Evolutionary conservation across 345 rosid species (phyloP).

Genomic region (Lepidium didymum): DNA sequence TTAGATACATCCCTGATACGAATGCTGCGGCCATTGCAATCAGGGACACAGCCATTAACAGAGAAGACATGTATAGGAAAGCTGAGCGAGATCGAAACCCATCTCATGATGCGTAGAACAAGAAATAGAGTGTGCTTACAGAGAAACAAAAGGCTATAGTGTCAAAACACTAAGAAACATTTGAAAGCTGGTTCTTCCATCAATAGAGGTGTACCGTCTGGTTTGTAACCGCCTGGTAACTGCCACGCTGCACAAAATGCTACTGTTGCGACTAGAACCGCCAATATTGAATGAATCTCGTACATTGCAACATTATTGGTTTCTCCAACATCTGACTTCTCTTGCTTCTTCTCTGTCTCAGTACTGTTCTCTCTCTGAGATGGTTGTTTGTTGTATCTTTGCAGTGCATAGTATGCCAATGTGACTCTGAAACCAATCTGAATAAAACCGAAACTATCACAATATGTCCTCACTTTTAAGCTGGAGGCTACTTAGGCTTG

Average conservation of each 20-base stretch:
- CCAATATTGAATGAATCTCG: conserved; percentile 15
- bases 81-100: not conserved
- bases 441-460: not conserved
- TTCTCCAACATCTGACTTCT: not conserved
- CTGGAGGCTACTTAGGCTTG: too few relatives aligned
- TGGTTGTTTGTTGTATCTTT: conserved; percentile 5
- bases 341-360: not conserved
- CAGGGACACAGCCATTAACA: conserved; percentile 12
- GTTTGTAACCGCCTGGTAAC: conserved; percentile 24
- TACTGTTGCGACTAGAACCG: conserved; percentile 23
- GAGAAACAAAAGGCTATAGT: conserved; percentile 27
- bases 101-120: not conserved
- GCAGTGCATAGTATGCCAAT: conserved; percentile 3
- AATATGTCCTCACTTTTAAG: too few relatives aligned
- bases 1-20: conserved; percentile 18
- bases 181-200: conserved; percentile 14
- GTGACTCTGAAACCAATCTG: conserved; percentile 3
- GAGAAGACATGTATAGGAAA: conserved; percentile 18
- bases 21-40: conserved; percentile 20
- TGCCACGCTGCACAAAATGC: conserved; percentile 20
- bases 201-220: conserved; percentile 9
- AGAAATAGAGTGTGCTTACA: not conserved
- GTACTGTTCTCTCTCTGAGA: not conserved
- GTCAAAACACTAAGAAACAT: conserved; percentile 17
- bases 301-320: not conserved